Evolutionary conservation across 495 filamentous ascomycete genomes (phyloP), one percentile per base, ranked within the genome.

Genomic region (Hypoxylon crocopeplum): DNA sequence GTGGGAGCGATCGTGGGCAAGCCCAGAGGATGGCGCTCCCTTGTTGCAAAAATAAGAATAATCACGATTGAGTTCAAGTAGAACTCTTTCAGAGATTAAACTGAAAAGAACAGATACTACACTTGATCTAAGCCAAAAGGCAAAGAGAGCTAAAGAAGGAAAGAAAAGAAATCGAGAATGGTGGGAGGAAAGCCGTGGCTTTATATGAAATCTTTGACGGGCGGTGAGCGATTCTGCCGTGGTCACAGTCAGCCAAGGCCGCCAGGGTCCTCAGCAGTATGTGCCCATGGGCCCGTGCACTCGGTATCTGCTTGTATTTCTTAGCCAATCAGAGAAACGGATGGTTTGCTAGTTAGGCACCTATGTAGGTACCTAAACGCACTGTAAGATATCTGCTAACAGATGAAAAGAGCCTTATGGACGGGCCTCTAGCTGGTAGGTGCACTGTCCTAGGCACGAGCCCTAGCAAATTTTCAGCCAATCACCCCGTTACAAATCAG

Each of bases 21-120:
- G 90, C 88, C 79, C 85, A 91, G 88, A 86, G 88, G 83, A 75
- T 65, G 74, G n/a, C 70, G 50, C 71, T 57, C 56, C 73, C 86
- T 50, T 52, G 61, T 45, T 74, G 60, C 81, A 80, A 90, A 91
- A 90, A 92, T 90, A 79, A 82, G 86, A 83, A 84, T 90, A 92
- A 92, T 90, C 86, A 87, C 81, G 81, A 84, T 83, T 88, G 82
- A 82, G 79, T 82, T 82, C n/a, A n/a, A n/a, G n/a, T n/a, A n/a
- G n/a, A n/a, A n/a, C n/a, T n/a, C n/a, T n/a, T n/a, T n/a, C 81
- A 85, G 82, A 83, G 79, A 84, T 93, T 92, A 93, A 91, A 93
- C 89, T 93, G 88, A 92, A 92, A 93, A 95, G 91, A 95, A 95
- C 91, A 95, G 91, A 94, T 96, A 94, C 90, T 93, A 94, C 90